These are phyloP conservation scores for Suillus clintonianus DNA, from an alignment of 768 basidiomycete genomes.

Conservation along the genomic window DNA sequence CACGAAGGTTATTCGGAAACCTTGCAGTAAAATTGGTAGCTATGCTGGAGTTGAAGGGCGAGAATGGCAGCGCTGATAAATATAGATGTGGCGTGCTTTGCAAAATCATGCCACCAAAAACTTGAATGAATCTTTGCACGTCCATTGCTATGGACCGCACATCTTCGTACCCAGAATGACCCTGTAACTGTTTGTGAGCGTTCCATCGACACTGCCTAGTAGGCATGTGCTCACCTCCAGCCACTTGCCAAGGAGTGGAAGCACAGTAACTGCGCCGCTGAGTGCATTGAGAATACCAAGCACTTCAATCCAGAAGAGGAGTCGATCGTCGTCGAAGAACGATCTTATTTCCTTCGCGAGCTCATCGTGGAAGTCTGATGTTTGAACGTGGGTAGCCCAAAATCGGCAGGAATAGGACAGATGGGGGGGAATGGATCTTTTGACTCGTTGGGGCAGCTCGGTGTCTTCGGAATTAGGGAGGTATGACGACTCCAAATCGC, in stretches of 20 bases:
- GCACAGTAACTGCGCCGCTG: background rate
- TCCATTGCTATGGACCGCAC: constrained; percentile 4
- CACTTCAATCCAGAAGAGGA: constrained; percentile 11
- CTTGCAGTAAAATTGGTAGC: background rate
- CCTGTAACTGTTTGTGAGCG: background rate
- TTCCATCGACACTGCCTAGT: background rate
- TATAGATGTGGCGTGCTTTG: constrained; percentile 24
- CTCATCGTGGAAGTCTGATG: background rate
- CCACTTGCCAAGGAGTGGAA: background rate
- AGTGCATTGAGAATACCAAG: background rate
- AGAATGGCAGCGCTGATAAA: constrained; percentile 25
- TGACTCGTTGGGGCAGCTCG: background rate
- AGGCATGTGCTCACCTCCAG: background rate
- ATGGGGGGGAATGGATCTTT: background rate
- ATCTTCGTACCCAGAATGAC: background rate
- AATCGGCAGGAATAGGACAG: constrained; percentile 12
- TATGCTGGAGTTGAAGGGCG: constrained; percentile 22
- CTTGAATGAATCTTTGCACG: constrained; percentile 11
- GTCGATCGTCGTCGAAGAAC: constrained; percentile 6
- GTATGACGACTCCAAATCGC: constrained; percentile 31
- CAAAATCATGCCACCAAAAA: constrained; percentile 12
- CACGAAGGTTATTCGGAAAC: constrained; percentile 2
- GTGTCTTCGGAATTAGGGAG: constrained; percentile 26
- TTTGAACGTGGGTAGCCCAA: constrained; percentile 10
- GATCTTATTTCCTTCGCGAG: background rate